Base-by-base conservation (phyloP, 257 asterid species). In the Primulina eburnea region DNA sequence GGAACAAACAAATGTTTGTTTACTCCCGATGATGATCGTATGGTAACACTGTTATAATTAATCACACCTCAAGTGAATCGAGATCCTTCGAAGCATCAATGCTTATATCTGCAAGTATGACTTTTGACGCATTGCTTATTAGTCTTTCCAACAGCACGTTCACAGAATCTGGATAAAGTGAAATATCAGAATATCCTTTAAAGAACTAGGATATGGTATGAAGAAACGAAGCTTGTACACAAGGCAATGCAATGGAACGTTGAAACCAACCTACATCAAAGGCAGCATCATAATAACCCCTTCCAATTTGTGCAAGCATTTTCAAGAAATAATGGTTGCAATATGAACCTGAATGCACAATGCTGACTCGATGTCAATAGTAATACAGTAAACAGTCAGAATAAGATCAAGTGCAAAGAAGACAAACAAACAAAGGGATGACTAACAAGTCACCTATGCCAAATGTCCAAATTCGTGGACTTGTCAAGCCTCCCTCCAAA, bases 281-380 rank as follows among this genome's bases (percentile, higher is more conserved):
- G 67, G 92, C 92, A 72, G 96, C 88, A 80, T 85, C 96, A 59
- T 81, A 85, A 79, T 84, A 82, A 61, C 98, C 98, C 78, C 88
- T 84, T 67, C 96, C 94, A 30, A 88, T 86, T 70, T 90, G 90
- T 73, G 96, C 89, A 76, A 92, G 95, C 94, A 83, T 85, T 88
- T 88, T 89, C 80, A 92, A 73, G 86, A 92, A 92, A 86, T 89
- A 89, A 71, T 89, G 96, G 57, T 92, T 92, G 84, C 98, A 89
- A 65, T 80, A 88, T 35, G 75, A 74, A 75, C 98, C 98, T 92
- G 79, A 55, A 4, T 34, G 60, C 30, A 70, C 28, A 53, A 79
- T 32, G 57, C 74, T 50, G 28, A 29, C 35, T 30, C 35, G 16
- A 50, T 57, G 53, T 75, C 67, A 62, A 33, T 26, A 56, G 35